Evolutionary conservation across 345 rosid species (phyloP).

Genomic region (Eucalyptus albens): DNA sequence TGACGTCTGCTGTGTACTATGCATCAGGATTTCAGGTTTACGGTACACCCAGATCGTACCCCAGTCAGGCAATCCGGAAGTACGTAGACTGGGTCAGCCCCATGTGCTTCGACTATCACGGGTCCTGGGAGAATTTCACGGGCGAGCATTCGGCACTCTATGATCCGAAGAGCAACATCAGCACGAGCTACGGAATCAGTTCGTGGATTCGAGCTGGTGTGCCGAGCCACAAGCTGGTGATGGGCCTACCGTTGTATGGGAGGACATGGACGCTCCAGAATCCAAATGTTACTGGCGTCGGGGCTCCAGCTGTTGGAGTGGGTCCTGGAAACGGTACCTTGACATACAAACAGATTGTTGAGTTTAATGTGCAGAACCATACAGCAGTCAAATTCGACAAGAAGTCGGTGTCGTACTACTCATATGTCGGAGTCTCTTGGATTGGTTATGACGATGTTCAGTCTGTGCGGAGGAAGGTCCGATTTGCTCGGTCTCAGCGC

Average conservation of each 20-base stretch:
- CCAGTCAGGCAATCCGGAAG: neutral
- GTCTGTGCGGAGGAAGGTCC: constrained; percentile 12
- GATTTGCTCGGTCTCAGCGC: constrained; percentile 9
- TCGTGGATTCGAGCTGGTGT: constrained; percentile 26
- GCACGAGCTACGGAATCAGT: constrained; percentile 19
- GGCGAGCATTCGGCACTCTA: constrained; percentile 8
- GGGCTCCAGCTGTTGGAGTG: constrained; percentile 11
- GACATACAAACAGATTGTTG: constrained; percentile 2
- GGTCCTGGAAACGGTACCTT: constrained; percentile 11
- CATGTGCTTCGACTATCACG: constrained; percentile 35
- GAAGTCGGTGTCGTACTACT: constrained; percentile 10
- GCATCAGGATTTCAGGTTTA: neutral
- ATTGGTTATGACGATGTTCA: constrained; percentile 24
- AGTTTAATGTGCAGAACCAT: neutral
- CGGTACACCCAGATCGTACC: constrained; percentile 4
- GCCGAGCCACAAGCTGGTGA: constrained; percentile 11
- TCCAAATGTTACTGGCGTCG: constrained; percentile 7
- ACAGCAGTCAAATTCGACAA: neutral
- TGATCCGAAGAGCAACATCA: constrained; percentile 9
- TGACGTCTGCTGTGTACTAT: constrained; percentile 28
- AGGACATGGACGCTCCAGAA: constrained; percentile 22
- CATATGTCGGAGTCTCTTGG: constrained; percentile 11
- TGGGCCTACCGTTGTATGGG: constrained; percentile 39
- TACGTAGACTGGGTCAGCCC: constrained; percentile 25
- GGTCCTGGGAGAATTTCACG: constrained; percentile 21